Evolutionary conservation across 371 early-diverging fungal genomes (phyloP).

Genomic region (Paraphysoderma sedebokerense): DNA sequence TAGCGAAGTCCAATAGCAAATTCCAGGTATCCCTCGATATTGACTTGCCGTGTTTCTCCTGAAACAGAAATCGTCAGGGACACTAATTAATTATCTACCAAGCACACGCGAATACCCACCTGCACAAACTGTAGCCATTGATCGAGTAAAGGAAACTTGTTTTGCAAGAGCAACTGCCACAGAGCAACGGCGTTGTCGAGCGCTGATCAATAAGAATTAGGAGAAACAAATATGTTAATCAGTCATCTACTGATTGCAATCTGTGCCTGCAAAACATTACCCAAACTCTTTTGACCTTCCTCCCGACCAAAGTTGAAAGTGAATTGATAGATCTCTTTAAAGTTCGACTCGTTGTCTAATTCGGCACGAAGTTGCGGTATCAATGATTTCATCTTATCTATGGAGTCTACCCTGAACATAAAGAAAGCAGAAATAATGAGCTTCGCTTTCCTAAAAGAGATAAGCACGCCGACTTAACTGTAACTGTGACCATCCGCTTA

Average conservation of each 20-base stretch:
- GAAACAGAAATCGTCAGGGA: neutral
- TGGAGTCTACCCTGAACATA: neutral
- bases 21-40: slow-evolving; percentile 77
- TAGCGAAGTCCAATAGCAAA: slow-evolving; percentile 59
- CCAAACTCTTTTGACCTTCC: slow-evolving; percentile 55
- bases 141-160: slow-evolving; percentile 38
- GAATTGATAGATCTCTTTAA: slow-evolving; percentile 57
- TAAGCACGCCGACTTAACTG: neutral
- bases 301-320: slow-evolving; percentile 50
- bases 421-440: neutral
- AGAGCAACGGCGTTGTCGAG: slow-evolving; percentile 56
- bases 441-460: neutral
- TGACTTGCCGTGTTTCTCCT: slow-evolving; percentile 53
- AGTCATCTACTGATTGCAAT: neutral
- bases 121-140: slow-evolving; percentile 53
- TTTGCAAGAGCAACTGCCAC: slow-evolving; percentile 48
- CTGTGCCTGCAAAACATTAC: slow-evolving; percentile 16
- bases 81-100: neutral
- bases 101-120: slow-evolving; percentile 9
- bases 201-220: slow-evolving; percentile 16
- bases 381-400: slow-evolving; percentile 39
- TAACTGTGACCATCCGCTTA: slow-evolving; percentile 46
- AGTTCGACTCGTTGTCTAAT: slow-evolving; percentile 28
- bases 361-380: slow-evolving; percentile 28
- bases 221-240: neutral